Evolutionary conservation across 2,329 filamentous ascomycete genomes (phyloP), one percentile per base, ranked within the genome.

Genomic region (Thelonectria blattea): DNA sequence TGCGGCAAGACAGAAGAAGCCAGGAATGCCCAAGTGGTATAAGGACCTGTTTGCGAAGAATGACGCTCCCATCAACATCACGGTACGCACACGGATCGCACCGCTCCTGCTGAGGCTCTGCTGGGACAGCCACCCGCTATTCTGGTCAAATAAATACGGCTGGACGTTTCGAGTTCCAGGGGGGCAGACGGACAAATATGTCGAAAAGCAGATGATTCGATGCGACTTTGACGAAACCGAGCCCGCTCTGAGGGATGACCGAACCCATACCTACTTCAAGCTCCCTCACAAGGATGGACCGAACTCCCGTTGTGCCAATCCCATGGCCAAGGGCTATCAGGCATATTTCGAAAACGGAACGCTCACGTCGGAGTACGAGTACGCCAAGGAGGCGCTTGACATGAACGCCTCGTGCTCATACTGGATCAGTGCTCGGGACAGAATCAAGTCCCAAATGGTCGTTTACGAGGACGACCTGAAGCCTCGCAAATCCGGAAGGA

Each of bases 381-480:
- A 97, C 70, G 95, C 95, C 0, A 98, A 96, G 72, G 93, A 97
- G 74, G 95, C 96, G 0, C 80, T 99, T 45, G 91, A 98, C 69
- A 99, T 99, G 95, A 99, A 99, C 69, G 93, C 95, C 0, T 97
- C 93, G 0, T 99, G 96, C 74, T 98, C 94, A 1, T 99, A 99
- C 76, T 99, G 96, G 95, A 98, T 99, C 69, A 97, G 92, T 71
- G 93, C 95, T 15, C 86, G 95, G 63, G 92, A 97, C 72, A 84
- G 95, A 51, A 99, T 99, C 76, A 94, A 81, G 83, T 91, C 89
- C n/a, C 95, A 99, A 72, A 91, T 98, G 83, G 93, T 96, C 2
- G 91, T 99, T 1, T 97, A 96, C 73, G 83, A 93, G 60, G 81
- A 88, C 34, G 88, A 96, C 64, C 61, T 81, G 17, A 64, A 56